Base-by-base conservation (phyloP, 129 eudicot genomes). In the Glebionis coronaria region DNA sequence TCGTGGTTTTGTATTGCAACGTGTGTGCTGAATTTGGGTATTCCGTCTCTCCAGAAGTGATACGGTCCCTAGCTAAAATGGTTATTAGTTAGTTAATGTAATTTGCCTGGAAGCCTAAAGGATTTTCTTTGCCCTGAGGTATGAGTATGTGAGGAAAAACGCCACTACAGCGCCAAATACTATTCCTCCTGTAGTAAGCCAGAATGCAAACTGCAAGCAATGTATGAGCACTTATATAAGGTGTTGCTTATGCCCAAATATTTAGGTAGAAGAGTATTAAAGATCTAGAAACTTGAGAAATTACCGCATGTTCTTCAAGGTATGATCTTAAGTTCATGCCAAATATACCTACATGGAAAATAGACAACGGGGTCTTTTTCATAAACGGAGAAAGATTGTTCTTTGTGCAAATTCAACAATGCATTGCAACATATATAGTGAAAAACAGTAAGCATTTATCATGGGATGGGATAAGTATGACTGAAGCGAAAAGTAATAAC, bases 271-370 rank as follows among this genome's bases (percentile, higher is more conserved):
- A 12, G 35, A 25, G 42, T 12, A 47, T 53, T 13, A 8, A 56
- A 63, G 19, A 12, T 56, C 57, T 57, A 73, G 29, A 51, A 75
- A 69, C 18, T 16, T n/a, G 12, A 76, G 64, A 59, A 67, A 25
- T 55, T 82, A 89, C 95, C 92, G 76, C 84, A 31, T 84, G 95
- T 77, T 94, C 95, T 80, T 94, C 99, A 21, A 94, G 87, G 78
- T 89, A 94, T 55, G 99, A 94, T 78, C 77, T 94, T 64, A 94
- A 81, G 82, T 94, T 94, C 99, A 94, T 94, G 84, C 99, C 99
- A 76, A 94, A 94, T 65, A 94, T 94, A 68, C 99, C 99, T 94
- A 79, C 72, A 80, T 18, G 25, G 4, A 49, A 23, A 46, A 53
- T 21, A 13, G 54, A 74, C 3, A 12, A 23, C 38, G 31, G 45